A percentile compares a stretch with the other conserved stretches of the same genome.
Evolutionary conservation across 768 basidiomycete genomes (phyloP).

Genomic region (Aureoboletus auriporus): DNA sequence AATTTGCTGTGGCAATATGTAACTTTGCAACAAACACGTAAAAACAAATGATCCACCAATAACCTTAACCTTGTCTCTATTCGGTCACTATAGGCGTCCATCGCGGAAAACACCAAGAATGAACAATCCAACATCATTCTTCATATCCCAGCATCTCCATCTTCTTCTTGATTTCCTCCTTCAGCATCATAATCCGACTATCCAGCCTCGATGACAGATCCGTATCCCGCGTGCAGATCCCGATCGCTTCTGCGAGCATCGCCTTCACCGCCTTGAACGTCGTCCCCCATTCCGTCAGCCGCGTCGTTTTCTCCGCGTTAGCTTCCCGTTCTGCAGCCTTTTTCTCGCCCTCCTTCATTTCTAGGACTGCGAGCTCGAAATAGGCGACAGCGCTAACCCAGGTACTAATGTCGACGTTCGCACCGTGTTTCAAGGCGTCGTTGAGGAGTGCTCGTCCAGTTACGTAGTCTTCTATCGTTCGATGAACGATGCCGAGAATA

Average conservation of each 20-base stretch:
- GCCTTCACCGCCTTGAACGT: slow-evolving; percentile 45
- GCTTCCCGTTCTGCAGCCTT: slow-evolving; percentile 32
- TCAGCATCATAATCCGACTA: slow-evolving; percentile 63
- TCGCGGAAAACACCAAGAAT: too few relatives aligned
- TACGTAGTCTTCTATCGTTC: slow-evolving; percentile 46
- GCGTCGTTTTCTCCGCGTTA: not conserved
- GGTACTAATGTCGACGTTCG: slow-evolving; percentile 45
- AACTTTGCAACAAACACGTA: slow-evolving; percentile 12
- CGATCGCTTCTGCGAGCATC: slow-evolving; percentile 50
- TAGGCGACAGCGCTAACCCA: slow-evolving; percentile 67
- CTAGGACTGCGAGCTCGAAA: slow-evolving; percentile 71
- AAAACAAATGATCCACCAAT: slow-evolving; percentile 4
- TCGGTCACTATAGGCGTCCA: too few relatives aligned
- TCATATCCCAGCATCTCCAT: slow-evolving; percentile 39
- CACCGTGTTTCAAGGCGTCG: slow-evolving; percentile 45
- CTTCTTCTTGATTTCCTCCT: slow-evolving; percentile 67
- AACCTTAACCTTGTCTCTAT: slow-evolving; percentile 7
- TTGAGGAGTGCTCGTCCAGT: slow-evolving; percentile 46
- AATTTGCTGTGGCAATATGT: slow-evolving; percentile 3
- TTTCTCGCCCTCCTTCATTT: slow-evolving; percentile 57
- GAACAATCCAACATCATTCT: slow-evolving; percentile 2
- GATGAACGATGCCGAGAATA: slow-evolving; percentile 63
- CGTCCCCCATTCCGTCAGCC: slow-evolving; percentile 38
- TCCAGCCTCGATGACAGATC: slow-evolving; percentile 70
- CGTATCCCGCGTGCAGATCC: slow-evolving; percentile 43